Evolutionary conservation across 2,329 filamentous ascomycete species (phyloP), one percentile per base, ranked within the genome.

Genomic region (Fusarium newnesense): DNA sequence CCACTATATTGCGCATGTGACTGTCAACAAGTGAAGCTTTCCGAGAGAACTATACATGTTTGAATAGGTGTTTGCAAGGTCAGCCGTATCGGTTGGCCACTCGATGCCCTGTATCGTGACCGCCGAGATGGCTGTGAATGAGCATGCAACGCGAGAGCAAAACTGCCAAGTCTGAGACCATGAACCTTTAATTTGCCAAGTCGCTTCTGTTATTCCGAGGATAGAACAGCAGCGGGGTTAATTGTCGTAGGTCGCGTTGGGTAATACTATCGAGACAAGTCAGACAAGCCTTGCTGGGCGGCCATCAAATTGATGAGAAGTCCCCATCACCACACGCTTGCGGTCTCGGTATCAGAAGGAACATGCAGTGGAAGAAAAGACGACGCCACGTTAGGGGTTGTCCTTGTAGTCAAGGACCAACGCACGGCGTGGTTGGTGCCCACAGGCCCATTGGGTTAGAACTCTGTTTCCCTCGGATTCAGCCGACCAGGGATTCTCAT

Each of bases 401-500:
- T 53, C 50, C 34, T 37, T 32, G 32, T 37, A 54, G 40, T 42
- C 15, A 57, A 44, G 52, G 59, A 60, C 63, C 56, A 66, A 56
- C 46, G 43, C 34, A 44, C 44, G 28, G 46, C 36, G 37, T 64
- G 71, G 71, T 52, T 52, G 60, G 69, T 71, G 74, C 69, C 58
- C 66, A 52, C 49, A 60, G 62, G 66, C 58, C 72, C 54, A 67
- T 75, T 40, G 56, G 60, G 43, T 57, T 73, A 66, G 60, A 64
- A 61, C 62, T 56, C 52, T 64, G 63, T 46, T 50, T 60, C 32
- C 50, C 24, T 68, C 54, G 40, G 59, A 62, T 69, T 77, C 75
- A 77, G 73, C 75, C 73, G 75, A 72, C 43, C 75, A 77, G 63
- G 75, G 75, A 73, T 68, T 43, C 30, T 37, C 28, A 49, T 13